Evolutionary conservation across 805 yeast genomes (phyloP).

Genomic region (Candida xyloterini): DNA sequence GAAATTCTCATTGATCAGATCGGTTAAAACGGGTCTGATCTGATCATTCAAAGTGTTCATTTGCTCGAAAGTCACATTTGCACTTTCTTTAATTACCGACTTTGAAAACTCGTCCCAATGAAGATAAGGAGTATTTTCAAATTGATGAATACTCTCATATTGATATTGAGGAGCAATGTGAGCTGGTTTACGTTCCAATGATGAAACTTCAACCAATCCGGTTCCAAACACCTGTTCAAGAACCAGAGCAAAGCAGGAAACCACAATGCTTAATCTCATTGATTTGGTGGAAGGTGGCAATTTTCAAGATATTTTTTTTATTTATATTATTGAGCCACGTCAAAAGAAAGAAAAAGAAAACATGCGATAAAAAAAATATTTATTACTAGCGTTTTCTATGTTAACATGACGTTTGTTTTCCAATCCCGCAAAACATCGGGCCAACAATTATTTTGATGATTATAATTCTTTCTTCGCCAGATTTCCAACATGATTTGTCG

Average conservation of each 20-base stretch:
- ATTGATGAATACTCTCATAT: constrained; percentile 30
- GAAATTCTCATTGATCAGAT: constrained; percentile 69
- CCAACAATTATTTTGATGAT: constrained; percentile 67
- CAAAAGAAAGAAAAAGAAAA: constrained; percentile 1
- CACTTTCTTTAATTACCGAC: constrained; percentile 27
- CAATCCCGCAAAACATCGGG: constrained; percentile 74
- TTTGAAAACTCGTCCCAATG: constrained; percentile 23
- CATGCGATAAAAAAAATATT: constrained; percentile 1
- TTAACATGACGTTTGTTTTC: constrained; percentile 81
- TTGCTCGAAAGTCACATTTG: constrained; percentile 38
- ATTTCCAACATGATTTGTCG: constrained; percentile 82
- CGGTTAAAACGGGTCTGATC: constrained; percentile 54
- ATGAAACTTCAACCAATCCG: constrained; percentile 17
- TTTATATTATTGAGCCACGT: constrained; percentile 9
- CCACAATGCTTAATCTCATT: constrained; percentile 5
- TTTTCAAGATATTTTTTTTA: neutral
- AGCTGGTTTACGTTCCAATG: constrained; percentile 25
- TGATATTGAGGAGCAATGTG: constrained; percentile 24
- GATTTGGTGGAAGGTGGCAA: constrained; percentile 1
- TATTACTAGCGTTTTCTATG: constrained; percentile 27
- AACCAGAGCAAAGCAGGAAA: neutral
- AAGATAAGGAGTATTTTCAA: constrained; percentile 31
- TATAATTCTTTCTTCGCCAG: constrained; percentile 68
- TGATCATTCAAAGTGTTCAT: constrained; percentile 49
- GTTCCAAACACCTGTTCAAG: constrained; percentile 5